phyloP scores from a whole-genome alignment of 257 asterid species.

The Solanum okadae region DNA sequence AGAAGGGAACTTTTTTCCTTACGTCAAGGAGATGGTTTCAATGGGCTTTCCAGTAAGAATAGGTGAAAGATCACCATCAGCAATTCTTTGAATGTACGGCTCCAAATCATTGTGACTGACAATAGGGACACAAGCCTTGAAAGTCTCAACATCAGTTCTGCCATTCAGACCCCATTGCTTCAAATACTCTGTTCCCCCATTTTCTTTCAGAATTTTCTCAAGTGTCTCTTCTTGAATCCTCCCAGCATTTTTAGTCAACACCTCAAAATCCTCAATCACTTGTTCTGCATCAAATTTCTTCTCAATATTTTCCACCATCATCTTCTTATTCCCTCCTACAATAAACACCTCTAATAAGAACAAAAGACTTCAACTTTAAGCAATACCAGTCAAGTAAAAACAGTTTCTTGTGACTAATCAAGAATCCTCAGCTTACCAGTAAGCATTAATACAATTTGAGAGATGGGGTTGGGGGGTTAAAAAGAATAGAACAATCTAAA shows the following conservation, averaged over 20 bases:
- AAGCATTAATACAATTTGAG: background rate
- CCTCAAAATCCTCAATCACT: conserved; percentile 64
- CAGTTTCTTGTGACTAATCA: background rate
- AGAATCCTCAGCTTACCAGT: background rate
- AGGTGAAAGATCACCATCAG: conserved; percentile 52
- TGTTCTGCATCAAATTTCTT: conserved; percentile 49
- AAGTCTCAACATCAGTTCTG: conserved; percentile 53
- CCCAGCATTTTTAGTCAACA: conserved; percentile 29
- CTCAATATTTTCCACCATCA: conserved; percentile 62
- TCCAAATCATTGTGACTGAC: conserved; percentile 63
- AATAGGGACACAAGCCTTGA: conserved; percentile 59
- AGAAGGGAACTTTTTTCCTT: conserved; percentile 2
- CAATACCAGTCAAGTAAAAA: background rate
- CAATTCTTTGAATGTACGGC: conserved; percentile 57
- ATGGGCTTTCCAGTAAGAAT: conserved; percentile 63
- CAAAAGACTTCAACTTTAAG: background rate
- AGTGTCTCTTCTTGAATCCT: conserved; percentile 1
- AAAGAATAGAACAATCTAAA: background rate
- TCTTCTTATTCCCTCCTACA: background rate
- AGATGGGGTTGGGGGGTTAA: background rate
- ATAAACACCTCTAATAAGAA: background rate
- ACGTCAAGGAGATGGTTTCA: conserved; percentile 57
- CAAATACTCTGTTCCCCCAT: background rate
- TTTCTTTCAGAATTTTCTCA: background rate
- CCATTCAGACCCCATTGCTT: conserved; percentile 1